Base-by-base conservation (phyloP, 371 early-diverging fungal species). In the Sanchytrium tribonematis region DNA sequence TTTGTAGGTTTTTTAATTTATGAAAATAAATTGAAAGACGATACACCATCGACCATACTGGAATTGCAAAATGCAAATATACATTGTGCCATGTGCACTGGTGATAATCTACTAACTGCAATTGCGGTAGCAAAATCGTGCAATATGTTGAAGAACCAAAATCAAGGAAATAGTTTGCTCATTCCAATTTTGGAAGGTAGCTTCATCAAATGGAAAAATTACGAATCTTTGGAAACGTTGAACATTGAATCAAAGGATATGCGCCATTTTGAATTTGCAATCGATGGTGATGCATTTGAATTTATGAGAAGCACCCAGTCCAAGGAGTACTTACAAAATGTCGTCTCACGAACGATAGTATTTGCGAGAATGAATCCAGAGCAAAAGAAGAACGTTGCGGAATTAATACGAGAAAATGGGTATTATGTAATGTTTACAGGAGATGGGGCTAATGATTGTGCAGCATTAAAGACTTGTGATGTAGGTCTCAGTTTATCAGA, bases 401-500 rank as follows among this genome's bases (percentile, higher is more conserved):
- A 48, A 22, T 48, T 12, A 5, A 12, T 48, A 22, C 48, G 22
- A 48, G 22, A 48, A 48, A 12, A 48, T 22, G 22, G 22, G 12
- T 12, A 48, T 22, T 12, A 12, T 22, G 48, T 48, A 22, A 12
- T 48, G 48, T 48, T 48, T 48, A 92, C 92, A 78, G 99, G 99
- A n/a, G 99, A 99, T 79, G 99, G 99, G 2, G 98, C 98, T 31
- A 99, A 99, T 74, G 99, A 99, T 77, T 94, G 95, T 79, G 97
- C 95, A 28, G 99, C 99, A 0, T 80, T 99, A 17, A 89, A 90
- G 70, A 90, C 89, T 29, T 98, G 98, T 5, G 97, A 97, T 77
- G 92, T 98, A 30, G 99, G 99, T 0, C 78, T 99, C 22, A 91
- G 97, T 22, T 77, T 99, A 30, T 90, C 92, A 1, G 91, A 94